Conservation (phyloP, 805 yeast species). For the Ogataea nonfermentans region DNA sequence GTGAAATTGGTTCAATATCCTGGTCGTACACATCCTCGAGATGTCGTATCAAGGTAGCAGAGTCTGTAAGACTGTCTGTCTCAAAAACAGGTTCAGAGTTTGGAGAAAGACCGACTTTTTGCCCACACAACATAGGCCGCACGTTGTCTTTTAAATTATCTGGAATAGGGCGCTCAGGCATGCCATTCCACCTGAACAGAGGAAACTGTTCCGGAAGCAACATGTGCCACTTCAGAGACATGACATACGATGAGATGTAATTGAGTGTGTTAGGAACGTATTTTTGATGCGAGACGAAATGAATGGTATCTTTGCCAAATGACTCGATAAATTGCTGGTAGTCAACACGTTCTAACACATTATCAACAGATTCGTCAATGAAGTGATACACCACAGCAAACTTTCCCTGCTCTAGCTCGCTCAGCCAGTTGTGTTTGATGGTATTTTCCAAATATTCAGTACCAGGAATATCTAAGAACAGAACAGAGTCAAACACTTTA, state of each 20-base stretch:
- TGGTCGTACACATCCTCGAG: slow-evolving; percentile 28
- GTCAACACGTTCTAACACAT: slow-evolving; percentile 40
- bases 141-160: slow-evolving; percentile 18
- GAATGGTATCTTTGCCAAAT: slow-evolving; percentile 53
- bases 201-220: slow-evolving; percentile 46
- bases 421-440: slow-evolving; percentile 25
- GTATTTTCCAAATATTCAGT: slow-evolving; percentile 40
- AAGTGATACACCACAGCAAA: slow-evolving; percentile 68
- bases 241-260: slow-evolving; percentile 52
- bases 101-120: slow-evolving; percentile 24
- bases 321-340: slow-evolving; percentile 51
- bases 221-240: slow-evolving; percentile 55
- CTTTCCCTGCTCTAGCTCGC: slow-evolving; percentile 12
- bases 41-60: slow-evolving; percentile 23
- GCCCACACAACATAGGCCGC: slow-evolving; percentile 31
- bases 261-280: slow-evolving; percentile 61
- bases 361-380: slow-evolving; percentile 52
- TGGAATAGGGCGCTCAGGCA: slow-evolving; percentile 31
- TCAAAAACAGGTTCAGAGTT: slow-evolving; percentile 10
- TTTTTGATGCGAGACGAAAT: slow-evolving; percentile 70
- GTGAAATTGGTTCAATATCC: slow-evolving; percentile 22
- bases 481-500: slow-evolving; percentile 54
- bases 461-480: slow-evolving; percentile 74
- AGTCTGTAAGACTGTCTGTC: slow-evolving; percentile 6
- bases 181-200: slow-evolving; percentile 36